Evolutionary conservation across 1,139 yeast species (phyloP), one percentile per base, ranked within the genome.

Genomic region (Lodderomyces margitis): DNA sequence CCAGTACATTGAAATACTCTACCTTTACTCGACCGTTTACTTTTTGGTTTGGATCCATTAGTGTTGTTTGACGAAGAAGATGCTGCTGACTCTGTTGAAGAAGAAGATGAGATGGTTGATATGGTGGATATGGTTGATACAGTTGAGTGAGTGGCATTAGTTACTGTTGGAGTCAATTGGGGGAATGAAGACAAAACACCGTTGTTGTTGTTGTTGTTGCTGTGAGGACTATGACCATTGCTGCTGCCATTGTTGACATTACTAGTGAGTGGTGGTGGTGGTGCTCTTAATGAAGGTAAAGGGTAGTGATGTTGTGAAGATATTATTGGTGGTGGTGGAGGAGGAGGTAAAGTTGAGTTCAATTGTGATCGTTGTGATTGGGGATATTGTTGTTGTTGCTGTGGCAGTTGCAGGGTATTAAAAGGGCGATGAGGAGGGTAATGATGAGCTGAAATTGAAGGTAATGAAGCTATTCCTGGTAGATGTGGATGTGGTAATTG

Each of bases 1-100:
- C 96, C 96, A 1, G 85, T 71, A 61, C 97, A 89, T 59, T 83
- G 92, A 62, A 88, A 89, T 17, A 86, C 78, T 46, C 87, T 62
- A 10, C 83, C 84, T 50, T 78, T 79, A 10, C 70, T 54, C 34
- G 73, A 66, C 51, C 78, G 66, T 49, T 73, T 74, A 28, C 44
- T 43, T 38, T 55, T 57, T 2, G 44, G 32, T 30, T 52, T 53
- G 9, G 34, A 27, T 2, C 27, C 38, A 23, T 39, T 40, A n/a
- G 46, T 46, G n/a, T 43, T 40, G 32, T 42, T 15, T 11, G 39
- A 39, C 8, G 43, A 30, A 10, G 43, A 25, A 19, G 39, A 19
- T 2, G 40, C 33, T 10, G 37, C 25, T 3, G 38, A 25, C 15
- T 34, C 42, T 10, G 37, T 35, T 15, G 47, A 42, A 7, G 45